phyloP scores from a whole-genome alignment of 192 early-diverging fungal genomes.

The Podila clonocystis region DNA sequence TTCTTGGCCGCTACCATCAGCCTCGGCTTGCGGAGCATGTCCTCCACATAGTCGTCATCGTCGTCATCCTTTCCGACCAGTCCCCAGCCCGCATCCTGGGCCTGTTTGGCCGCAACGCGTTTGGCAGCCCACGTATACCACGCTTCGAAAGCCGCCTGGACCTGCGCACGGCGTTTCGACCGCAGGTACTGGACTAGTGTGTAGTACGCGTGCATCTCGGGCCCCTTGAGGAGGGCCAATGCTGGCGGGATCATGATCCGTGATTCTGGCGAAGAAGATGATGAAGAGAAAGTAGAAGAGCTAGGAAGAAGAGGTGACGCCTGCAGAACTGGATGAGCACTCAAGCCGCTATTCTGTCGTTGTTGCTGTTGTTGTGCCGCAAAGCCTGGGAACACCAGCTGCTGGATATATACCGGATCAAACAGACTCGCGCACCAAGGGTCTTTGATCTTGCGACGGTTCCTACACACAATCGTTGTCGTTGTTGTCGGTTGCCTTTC shows the following conservation, averaged over 20 bases:
- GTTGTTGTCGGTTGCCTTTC: no score
- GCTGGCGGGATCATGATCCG: conserved; percentile 21
- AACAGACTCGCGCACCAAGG: conserved; percentile 23
- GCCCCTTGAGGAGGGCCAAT: conserved; percentile 15
- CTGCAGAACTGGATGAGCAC: no score
- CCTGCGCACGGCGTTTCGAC: neutral
- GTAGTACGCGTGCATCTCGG: conserved; percentile 39
- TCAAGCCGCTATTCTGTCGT: neutral
- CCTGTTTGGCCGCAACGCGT: neutral
- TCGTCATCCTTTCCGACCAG: neutral
- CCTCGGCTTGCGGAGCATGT: neutral
- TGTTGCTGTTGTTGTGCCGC: neutral
- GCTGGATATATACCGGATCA: conserved; percentile 16
- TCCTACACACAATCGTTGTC: no score
- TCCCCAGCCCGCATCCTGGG: conserved; percentile 26
- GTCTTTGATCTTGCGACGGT: neutral
- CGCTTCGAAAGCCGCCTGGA: conserved; percentile 5
- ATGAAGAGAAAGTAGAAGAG: neutral
- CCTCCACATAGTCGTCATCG: neutral
- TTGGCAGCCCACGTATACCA: conserved; percentile 24
- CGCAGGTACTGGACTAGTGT: conserved; percentile 15
- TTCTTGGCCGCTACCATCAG: conserved; percentile 23
- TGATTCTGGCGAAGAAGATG: neutral
- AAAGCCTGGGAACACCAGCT: conserved; percentile 18
- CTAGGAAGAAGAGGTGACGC: no score